Percentiles rank a stretch among this genome's conserved stretches.
Evolutionary conservation across 2,329 filamentous ascomycete genomes (phyloP).

Genomic region (Emmonsiellopsis sp.): DNA sequence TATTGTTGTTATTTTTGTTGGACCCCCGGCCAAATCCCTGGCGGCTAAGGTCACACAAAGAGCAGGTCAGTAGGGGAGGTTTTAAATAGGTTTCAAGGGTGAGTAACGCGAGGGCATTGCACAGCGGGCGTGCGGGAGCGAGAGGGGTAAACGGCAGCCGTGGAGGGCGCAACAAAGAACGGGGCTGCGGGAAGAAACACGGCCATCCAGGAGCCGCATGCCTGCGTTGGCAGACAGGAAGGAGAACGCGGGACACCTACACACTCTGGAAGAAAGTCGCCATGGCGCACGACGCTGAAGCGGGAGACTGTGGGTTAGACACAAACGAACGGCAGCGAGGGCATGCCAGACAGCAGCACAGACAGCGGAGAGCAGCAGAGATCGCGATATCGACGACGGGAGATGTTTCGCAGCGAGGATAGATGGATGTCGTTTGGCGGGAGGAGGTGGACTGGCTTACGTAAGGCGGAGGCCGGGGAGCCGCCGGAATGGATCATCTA

Average conservation of each 20-base stretch:
- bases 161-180: conserved; percentile 4
- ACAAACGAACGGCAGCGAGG: neutral
- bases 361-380: neutral
- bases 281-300: conserved; percentile 25
- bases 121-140: neutral
- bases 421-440: neutral
- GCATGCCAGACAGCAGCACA: conserved; percentile 3
- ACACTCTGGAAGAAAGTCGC: conserved; percentile 43
- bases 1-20: conserved; percentile 32
- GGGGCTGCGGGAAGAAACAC: conserved; percentile 10
- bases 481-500: too few species aligned
- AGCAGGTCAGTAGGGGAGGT: conserved; percentile 15
- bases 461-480: too few species aligned
- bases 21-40: conserved; percentile 41
- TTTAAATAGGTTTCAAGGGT: conserved; percentile 16
- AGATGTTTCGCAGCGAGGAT: neutral
- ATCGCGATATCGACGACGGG: neutral
- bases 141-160: conserved; percentile 1
- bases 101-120: neutral
- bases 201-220: conserved; percentile 11
- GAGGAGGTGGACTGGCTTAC: neutral
- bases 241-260: conserved; percentile 27
- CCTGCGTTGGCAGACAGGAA: conserved; percentile 18
- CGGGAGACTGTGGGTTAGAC: conserved; percentile 5
- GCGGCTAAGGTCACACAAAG: conserved; percentile 25